Evolutionary conservation across 2,329 filamentous ascomycete species (phyloP), one percentile per base, ranked within the genome.

Genomic region (Hypoxylon sp.): DNA sequence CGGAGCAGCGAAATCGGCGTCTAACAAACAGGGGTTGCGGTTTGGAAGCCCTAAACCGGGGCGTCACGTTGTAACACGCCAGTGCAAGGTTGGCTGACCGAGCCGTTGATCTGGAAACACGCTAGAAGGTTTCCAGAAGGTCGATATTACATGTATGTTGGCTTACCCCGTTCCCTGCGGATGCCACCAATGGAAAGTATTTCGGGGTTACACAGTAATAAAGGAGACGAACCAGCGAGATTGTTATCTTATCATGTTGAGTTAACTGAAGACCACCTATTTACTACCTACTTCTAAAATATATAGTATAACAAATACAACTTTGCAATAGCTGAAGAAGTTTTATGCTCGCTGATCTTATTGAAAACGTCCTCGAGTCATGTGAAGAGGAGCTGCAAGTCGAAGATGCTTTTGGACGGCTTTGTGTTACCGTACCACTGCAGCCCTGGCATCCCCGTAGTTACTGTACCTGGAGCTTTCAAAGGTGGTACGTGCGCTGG

Each of bases 101-200:
- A 63, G 53, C 38, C 28, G 53, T 42, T 20, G 50, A 64, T 64
- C 54, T 60, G 50, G 64, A 69, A 69, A n/a, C 14, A 14, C 69
- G 50, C 70, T 72, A 72, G 70, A 72, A 72, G 54, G 12, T 64
- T 72, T 72, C 70, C 62, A 72, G 70, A 72, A 72, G 66, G 69
- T 66, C 42, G 22, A 56, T 57, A 56, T 46, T 49, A n/a, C n/a
- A n/a, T n/a, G n/a, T n/a, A 53, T 52, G 56, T 52, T 60, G 51
- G 67, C 55, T 64, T 57, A 53, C 30, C 30, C 61, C 55, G 60
- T 64, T 68, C 71, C 71, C 71, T 70, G 72, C 71, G 68, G 67
- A 71, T 69, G 32, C 33, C 45, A 55, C 68, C 69, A 70, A 64
- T 61, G 28, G 46, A 64, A 62, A 50, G 46, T 16, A 20, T n/a